Evolutionary conservation across 1,284 basidiomycete genomes (phyloP).

Genomic region (Testicularia cyperi): DNA sequence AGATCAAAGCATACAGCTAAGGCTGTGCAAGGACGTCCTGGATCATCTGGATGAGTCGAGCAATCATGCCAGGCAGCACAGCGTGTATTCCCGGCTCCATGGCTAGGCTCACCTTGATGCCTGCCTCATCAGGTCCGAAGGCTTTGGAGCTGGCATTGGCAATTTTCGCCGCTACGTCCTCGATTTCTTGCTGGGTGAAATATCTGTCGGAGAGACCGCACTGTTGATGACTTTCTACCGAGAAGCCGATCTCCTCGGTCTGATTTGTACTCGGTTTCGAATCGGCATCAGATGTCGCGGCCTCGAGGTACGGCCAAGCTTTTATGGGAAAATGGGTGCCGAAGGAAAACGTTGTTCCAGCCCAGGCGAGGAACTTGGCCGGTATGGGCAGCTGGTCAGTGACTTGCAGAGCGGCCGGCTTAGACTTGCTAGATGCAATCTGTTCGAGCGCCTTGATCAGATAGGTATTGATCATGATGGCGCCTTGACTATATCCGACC

Average conservation of each 20-base stretch:
- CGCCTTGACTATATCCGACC: constrained; percentile 17
- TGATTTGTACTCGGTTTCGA: background rate
- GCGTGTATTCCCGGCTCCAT: constrained; percentile 14
- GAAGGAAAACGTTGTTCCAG: constrained; percentile 4
- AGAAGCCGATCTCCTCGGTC: background rate
- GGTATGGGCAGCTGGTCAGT: constrained; percentile 3
- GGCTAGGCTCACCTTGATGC: constrained; percentile 1
- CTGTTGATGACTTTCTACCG: constrained; percentile 8
- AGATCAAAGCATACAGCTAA: too few species aligned
- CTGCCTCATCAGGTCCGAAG: background rate
- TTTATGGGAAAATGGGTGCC: constrained; percentile 2
- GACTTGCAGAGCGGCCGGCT: background rate
- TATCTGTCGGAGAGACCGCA: constrained; percentile 15
- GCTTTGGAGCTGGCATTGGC: background rate
- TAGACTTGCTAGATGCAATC: too few species aligned
- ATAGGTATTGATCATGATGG: constrained; percentile 11
- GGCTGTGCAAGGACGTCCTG: constrained; percentile 1
- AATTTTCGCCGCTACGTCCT: constrained; percentile 1
- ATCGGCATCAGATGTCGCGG: too few species aligned
- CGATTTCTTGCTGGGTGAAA: constrained; percentile 8
- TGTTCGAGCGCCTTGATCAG: constrained; percentile 4
- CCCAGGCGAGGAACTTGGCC: constrained; percentile 5
- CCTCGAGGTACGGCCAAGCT: constrained; percentile 2
- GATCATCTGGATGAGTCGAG: constrained; percentile 12
- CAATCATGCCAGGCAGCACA: constrained; percentile 10